Conservation (phyloP, 352 stramenopile genomes). For the Pythium guiyangense region DNA sequence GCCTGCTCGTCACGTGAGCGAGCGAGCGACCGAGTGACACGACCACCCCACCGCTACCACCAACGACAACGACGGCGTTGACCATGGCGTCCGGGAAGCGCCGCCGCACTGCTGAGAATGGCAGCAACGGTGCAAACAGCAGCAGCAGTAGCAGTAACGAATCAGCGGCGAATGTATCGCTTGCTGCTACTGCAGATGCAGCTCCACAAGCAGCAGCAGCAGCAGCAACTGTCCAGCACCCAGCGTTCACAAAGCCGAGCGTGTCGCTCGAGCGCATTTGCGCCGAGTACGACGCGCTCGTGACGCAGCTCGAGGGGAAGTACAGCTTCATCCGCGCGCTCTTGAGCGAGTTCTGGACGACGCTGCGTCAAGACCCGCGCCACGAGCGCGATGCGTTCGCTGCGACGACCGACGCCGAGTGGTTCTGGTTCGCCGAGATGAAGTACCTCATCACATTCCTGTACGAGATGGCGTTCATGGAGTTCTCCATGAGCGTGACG, state of each 20-base stretch:
- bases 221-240: not conserved
- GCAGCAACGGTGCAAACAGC: conserved; percentile 11
- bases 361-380: conserved; percentile 45
- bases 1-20: too few species aligned
- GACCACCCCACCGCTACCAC: not conserved
- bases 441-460: conserved; percentile 78
- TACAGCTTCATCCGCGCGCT: conserved; percentile 63
- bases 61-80: not conserved
- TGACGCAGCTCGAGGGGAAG: conserved; percentile 25
- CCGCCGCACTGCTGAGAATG: conserved; percentile 16
- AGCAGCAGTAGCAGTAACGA: not conserved
- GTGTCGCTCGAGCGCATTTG: conserved; percentile 12
- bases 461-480: conserved; percentile 83
- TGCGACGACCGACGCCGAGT: conserved; percentile 49
- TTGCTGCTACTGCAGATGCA: not conserved
- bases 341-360: conserved; percentile 64
- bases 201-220: not conserved
- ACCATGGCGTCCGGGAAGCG: conserved; percentile 39
- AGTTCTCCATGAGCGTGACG: conserved; percentile 81
- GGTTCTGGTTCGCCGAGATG: conserved; percentile 85
- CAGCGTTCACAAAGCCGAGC: conserved; percentile 1
- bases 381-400: conserved; percentile 23
- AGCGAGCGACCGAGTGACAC: not conserved
- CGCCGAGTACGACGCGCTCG: conserved; percentile 21
- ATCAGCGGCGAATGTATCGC: not conserved